Base-by-base conservation (phyloP, 805 yeast genomes). In the Starmerella vaccinii region DNA sequence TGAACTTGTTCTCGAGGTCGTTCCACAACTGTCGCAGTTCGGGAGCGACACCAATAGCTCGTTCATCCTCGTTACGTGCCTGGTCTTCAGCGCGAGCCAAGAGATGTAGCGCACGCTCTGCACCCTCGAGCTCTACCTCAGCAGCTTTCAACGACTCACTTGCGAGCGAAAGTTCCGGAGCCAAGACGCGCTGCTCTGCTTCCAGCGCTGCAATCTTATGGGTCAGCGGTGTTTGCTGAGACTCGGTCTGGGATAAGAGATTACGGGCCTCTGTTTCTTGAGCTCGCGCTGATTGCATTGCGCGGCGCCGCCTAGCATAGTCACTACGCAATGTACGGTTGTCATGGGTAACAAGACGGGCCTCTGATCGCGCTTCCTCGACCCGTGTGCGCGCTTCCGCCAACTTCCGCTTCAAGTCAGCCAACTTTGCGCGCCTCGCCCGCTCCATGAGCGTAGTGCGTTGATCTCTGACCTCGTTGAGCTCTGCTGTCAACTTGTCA, bases 251-350 rank as follows among this genome's bases (percentile, higher is more conserved):
- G n/a, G 52, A 37, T 8, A 54, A 34, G 0, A 37, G 49, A 7
- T 27, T 50, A 10, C 34, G 24, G 8, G 56, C 57, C 26, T 45
- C 55, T 6, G 32, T 38, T 27, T 57, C 60, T 2, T 54, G 48
- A 10, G 26, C 18, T 3, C 59, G 49, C 2, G 58, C 58, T 3
- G 49, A 15, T 29, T 46, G 57, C 22, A 53, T 38, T 4, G 38
- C 44, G 10, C 54, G 47, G 19, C 57, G 49, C 21, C 56, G 56
- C 5, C 49, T 49, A 13, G 61, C 61, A 38, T 52, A 52, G 44
- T 53, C 60, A 4, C 47, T 10, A 7, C 57, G 46, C 19, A 54
- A 47, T 12, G 33, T 16, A 12, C 39, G 46, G 5, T 52, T 21
- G 23, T 51, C 58, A 3, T 49, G 30, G 8, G 33, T 33, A 9